phyloP scores from a whole-genome alignment of 768 basidiomycete genomes.

The Leccinum disarticulatum region DNA sequence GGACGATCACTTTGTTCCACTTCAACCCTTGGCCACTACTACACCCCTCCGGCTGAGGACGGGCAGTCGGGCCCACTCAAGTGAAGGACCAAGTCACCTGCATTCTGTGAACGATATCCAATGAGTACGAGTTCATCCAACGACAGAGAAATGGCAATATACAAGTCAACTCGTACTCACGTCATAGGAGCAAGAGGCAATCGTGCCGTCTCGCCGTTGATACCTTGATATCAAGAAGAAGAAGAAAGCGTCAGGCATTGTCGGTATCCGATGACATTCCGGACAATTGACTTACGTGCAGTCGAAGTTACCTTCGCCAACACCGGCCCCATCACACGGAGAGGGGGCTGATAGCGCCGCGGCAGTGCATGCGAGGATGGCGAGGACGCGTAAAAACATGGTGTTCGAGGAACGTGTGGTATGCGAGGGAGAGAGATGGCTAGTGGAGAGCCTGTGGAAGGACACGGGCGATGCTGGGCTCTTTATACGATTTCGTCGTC shows the following conservation, averaged over 20 bases:
- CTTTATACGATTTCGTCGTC: not conserved
- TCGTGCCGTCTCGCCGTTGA: no score
- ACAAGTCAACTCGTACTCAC: slow-evolving; percentile 1
- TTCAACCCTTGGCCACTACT: not conserved
- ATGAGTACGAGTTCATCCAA: not conserved
- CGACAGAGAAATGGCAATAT: not conserved
- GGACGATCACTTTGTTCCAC: not conserved
- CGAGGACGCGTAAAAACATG: not conserved
- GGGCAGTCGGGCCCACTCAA: no score
- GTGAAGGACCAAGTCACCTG: no score
- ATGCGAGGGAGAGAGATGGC: not conserved
- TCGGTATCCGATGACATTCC: no score
- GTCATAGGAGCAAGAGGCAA: not conserved
- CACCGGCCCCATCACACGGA: no score
- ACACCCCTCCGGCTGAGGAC: no score
- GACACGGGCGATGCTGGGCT: not conserved
- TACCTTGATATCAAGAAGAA: no score
- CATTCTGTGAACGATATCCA: not conserved
- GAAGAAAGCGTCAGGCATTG: not conserved
- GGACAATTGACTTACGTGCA: no score
- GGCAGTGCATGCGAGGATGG: slow-evolving; percentile 1
- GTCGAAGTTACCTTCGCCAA: no score
- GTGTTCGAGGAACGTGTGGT: no score
- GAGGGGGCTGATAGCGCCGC: no score
- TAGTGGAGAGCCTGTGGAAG: not conserved